Percentiles rank a stretch among this genome's conserved stretches.
phyloP scores from a whole-genome alignment of 2,329 filamentous ascomycete species.

The Ceratocystis papillata region DNA sequence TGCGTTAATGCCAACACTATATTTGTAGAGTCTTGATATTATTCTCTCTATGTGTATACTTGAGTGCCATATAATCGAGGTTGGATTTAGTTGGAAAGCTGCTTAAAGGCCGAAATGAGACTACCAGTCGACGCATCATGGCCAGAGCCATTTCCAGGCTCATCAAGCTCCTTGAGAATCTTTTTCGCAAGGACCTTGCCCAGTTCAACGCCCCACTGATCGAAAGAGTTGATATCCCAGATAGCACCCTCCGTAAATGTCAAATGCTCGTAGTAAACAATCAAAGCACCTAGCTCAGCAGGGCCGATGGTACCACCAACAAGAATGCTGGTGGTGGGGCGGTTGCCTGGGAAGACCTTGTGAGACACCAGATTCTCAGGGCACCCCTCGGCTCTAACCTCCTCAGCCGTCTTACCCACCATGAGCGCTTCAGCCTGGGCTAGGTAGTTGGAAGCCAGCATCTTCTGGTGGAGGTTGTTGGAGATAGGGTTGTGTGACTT shows the following conservation, averaged over 20 bases:
- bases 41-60: neutral
- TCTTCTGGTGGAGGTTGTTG: constrained; percentile 89
- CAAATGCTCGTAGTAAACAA: constrained; percentile 97
- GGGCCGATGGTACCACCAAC: constrained; percentile 86
- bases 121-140: constrained; percentile 86
- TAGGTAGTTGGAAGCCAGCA: constrained; percentile 87
- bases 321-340: constrained; percentile 89
- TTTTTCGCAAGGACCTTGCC: constrained; percentile 95
- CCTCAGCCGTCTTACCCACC: constrained; percentile 76
- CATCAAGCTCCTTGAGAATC: constrained; percentile 74
- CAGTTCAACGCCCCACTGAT: constrained; percentile 98
- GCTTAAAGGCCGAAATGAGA: constrained; percentile 87
- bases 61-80: too few relatives aligned
- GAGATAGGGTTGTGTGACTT: constrained; percentile 94
- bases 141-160: constrained; percentile 54
- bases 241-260: constrained; percentile 96
- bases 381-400: constrained; percentile 65
- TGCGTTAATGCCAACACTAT: too few relatives aligned
- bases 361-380: constrained; percentile 74
- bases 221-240: constrained; percentile 99
- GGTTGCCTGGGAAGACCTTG: constrained; percentile 98
- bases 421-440: constrained; percentile 80
- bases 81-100: constrained; percentile 42
- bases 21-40: neutral
- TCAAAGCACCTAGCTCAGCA: constrained; percentile 82